These are phyloP conservation scores for Amylostereum chailletii DNA, from an alignment of 1,284 basidiomycete genomes.

Conservation along the genomic window DNA sequence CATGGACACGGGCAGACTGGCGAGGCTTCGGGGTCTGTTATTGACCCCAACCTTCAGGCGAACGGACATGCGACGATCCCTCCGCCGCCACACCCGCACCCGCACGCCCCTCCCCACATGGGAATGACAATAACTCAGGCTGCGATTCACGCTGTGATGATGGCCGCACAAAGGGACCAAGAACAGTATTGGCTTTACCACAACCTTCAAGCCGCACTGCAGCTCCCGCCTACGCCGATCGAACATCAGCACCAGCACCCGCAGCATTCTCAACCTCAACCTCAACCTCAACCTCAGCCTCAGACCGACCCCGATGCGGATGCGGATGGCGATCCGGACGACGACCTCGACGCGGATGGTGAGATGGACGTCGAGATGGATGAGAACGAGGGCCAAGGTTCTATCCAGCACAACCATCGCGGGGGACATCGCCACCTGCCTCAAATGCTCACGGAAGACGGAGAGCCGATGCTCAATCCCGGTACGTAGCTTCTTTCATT, in stretches of 20 bases:
- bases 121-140: conserved; percentile 15
- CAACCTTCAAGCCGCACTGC: too few species aligned
- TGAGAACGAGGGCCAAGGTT: background rate
- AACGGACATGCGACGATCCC: conserved; percentile 1
- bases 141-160: conserved; percentile 18
- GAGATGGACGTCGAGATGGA: conserved; percentile 9
- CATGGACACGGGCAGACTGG: too few species aligned
- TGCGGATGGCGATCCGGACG: background rate
- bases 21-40: conserved; percentile 18
- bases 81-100: background rate
- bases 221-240: too few species aligned
- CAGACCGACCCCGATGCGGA: background rate
- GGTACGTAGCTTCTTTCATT: conserved; percentile 27
- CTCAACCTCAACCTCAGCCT: too few species aligned
- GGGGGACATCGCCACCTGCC: conserved; percentile 31
- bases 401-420: conserved; percentile 4
- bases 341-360: conserved; percentile 1
- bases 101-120: conserved; percentile 7
- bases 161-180: conserved; percentile 9
- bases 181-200: background rate
- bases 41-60: conserved; percentile 29
- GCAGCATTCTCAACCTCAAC: too few species aligned
- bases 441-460: conserved; percentile 50
- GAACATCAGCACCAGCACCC: too few species aligned
- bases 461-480: conserved; percentile 58